Evolutionary conservation across 345 rosid genomes (phyloP), one percentile per base, ranked within the genome.

Genomic region (Lenwebbia sp.): DNA sequence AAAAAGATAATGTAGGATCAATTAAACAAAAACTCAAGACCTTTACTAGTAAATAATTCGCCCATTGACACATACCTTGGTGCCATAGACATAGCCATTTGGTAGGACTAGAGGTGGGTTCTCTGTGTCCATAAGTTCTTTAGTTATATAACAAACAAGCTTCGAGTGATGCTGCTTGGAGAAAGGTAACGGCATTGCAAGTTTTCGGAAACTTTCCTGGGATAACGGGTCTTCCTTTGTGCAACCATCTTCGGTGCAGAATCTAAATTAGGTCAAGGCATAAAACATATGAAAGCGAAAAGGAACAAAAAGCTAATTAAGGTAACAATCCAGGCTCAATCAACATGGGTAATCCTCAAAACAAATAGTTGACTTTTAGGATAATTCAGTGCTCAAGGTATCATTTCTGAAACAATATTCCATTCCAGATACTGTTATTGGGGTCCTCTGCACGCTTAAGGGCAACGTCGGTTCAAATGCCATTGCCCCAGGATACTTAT

Each of bases 101-200:
- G 99, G 99, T 83, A 97, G 90, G 90, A 97, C 99, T 90, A 92
- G 96, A 6, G 99, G 99, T 51, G 99, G 99, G 89, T 97, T 97
- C 94, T 96, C 99, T 5, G 99, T 94, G 92, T 97, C 99, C 99
- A 97, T 96, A 19, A 94, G 91, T 90, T 96, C 97, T 90, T 95
- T 97, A 25, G 99, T 93, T 89, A 97, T 96, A 90, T 93, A 96
- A 91, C 99, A 97, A 83, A 97, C 97, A 81, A 97, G 99, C 93
- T 97, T 97, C 19, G 99, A 97, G 87, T 97, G 98, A 86, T 96
- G 97, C 93, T 94, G 99, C 92, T 97, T 97, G 21, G 99, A 97
- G 91, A 86, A 96, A 1, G 99, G 99, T 83, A 97, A 90, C 49
- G 97, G 97, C 90, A 86, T 37, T 57, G 99, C 99, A 86, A 97